Base-by-base conservation (phyloP, 2,329 filamentous ascomycete genomes). In the Exophiala oligosperma region DNA sequence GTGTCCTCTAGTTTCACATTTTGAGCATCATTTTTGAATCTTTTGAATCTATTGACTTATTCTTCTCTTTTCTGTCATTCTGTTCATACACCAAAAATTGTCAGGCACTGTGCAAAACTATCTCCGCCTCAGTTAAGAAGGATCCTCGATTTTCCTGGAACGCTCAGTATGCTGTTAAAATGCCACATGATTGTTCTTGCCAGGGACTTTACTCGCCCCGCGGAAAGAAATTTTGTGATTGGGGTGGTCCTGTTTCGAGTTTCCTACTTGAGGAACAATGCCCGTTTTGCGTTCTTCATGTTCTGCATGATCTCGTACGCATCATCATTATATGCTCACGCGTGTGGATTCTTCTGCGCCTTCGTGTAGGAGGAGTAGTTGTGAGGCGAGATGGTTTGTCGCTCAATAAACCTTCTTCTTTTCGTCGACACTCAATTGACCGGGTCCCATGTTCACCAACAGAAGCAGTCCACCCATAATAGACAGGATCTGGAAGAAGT, bases 401-500 rank as follows among this genome's bases (percentile, higher is more conserved):
- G 37, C 52, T 59, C 84, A 99, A 81, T 99, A 99, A 68, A 99
- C 94, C 85, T 99, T 99, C 87, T 99, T 99, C 90, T 99, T 99
- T 86, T 99, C 94, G 77, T 99, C 94, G 76, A 97, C 93, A 75
- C 90, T 96, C 82, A 97, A 90, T 76, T 96, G 92, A 64, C 94
- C 94, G 8, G 94, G 94, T 62, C 94, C 94, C 85, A 94, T 97
- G 85, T 99, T 99, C 79, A 97, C 92, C 66, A 99, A 85, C 66
- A 99, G 87, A 58, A 99, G 84, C 57, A 99, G 90, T 75, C 94
- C 94, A 65, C 94, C 94, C 66, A 84, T 93, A 73, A 99, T 99
- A 52, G 94, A 99, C 55, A 99, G 83, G 69, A 97, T 97, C 82
- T 99, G 94, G 87, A 99, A 99, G 83, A 99, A 99, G 76, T 99